Conservation (phyloP, 257 asterid species). For the Penstemon davidsonii region DNA sequence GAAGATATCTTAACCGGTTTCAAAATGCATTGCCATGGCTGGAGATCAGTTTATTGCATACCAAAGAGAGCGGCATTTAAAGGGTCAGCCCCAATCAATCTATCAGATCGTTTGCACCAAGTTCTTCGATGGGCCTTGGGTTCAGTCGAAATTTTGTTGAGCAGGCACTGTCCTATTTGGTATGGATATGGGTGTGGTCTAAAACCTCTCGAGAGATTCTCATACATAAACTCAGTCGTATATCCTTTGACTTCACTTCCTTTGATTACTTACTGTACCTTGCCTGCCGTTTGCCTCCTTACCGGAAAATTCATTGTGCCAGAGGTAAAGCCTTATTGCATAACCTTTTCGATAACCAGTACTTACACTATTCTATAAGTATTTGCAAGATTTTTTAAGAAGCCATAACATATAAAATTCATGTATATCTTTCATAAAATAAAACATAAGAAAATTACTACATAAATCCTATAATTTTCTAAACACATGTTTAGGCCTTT, state of each 20-base stretch:
- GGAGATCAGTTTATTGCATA: conserved; percentile 95
- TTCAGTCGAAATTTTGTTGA: conserved; percentile 83
- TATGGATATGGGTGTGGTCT: conserved; percentile 95
- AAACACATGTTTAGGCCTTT: too few relatives aligned
- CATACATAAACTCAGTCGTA: conserved; percentile 85
- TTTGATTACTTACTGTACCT: conserved; percentile 76
- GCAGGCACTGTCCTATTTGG: conserved; percentile 97
- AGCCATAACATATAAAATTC: too few relatives aligned
- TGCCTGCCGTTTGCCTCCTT: conserved; percentile 93
- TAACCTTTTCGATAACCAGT: background rate
- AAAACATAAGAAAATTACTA: too few relatives aligned
- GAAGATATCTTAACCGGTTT: conserved; percentile 98
- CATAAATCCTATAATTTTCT: too few relatives aligned
- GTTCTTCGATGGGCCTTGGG: conserved; percentile 99
- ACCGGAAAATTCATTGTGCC: conserved; percentile 94
- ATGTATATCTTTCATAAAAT: too few relatives aligned
- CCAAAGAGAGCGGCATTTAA: conserved; percentile 85
- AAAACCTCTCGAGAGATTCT: conserved; percentile 91
- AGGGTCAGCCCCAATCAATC: conserved; percentile 96
- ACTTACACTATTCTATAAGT: too few relatives aligned
- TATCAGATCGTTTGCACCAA: conserved; percentile 94
- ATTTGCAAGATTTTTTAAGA: too few relatives aligned
- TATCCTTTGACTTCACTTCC: conserved; percentile 95
- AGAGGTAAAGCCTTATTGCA: conserved; percentile 49
- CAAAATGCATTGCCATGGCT: conserved; percentile 98